Evolutionary conservation across 169 alveolate species (phyloP), one percentile per base, ranked within the genome.

Genomic region (Eimeria brunetti): DNA sequence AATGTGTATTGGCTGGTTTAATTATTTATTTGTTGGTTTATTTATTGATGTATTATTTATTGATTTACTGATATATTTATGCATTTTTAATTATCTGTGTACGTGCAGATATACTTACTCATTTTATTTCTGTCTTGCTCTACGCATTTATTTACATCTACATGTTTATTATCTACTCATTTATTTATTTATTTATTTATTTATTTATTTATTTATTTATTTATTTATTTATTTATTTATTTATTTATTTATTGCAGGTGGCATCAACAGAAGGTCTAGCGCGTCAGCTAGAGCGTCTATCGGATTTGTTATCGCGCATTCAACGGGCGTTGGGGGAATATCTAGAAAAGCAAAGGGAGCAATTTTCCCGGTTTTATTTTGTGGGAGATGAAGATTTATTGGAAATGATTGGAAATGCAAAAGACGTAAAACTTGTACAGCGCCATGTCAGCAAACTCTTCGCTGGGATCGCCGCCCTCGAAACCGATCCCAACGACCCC

Each of bases 321-420:
- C 99, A 99, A 97, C 99, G 99, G 94, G 99, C 99, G 20, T 96
- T 99, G 49, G 99, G 99, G 67, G 99, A 98, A 85, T 99, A 99
- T 95, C 97, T 99, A 64, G 99, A 99, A 96, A 99, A 98, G 86
- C 99, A 99, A 95, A 98, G 99, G 95, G 98, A 97, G 88, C 98
- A 99, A 96, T 99, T 99, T 95, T 99, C 99, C 33, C 97, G 99
- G 46, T 99, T 99, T 98, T 99, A 99, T 96, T 99, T 99, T 97
- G 99, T 99, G 20, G 99, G 96, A 38, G 99, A 99, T 96, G 99
- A 99, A 91, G 99, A 99, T 96, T 96, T 99, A 84, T 96, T 99
- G 71, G 99, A 99, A 96, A 99, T 99, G 98, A 99, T 99, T 91
- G 99, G 99, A 76, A 99, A 99, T 96, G 97, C 99, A 36, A 98